Evolutionary conservation across 2,329 filamentous ascomycete genomes (phyloP).

Genomic region (Fusarium udum): DNA sequence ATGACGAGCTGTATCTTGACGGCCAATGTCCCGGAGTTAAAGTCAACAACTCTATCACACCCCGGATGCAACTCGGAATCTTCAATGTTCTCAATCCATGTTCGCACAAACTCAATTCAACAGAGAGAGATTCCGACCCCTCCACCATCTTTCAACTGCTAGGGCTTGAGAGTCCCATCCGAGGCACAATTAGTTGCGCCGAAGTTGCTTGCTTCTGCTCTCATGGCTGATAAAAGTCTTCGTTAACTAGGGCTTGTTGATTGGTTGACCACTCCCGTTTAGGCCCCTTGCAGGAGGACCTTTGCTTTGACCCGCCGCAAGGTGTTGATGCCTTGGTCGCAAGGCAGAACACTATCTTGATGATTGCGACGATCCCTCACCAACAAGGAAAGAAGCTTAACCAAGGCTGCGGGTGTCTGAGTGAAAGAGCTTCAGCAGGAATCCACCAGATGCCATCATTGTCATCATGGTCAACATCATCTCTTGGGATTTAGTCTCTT

Average conservation of each 20-base stretch:
- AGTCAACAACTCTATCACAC: neutral
- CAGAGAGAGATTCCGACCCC: slow-evolving; percentile 1
- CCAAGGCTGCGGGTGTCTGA: slow-evolving; percentile 4
- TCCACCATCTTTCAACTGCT: slow-evolving; percentile 6
- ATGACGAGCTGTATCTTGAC: neutral
- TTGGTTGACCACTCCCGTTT: slow-evolving; percentile 20
- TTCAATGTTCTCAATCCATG: neutral
- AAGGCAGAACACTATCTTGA: slow-evolving; percentile 31
- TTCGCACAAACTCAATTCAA: slow-evolving; percentile 23
- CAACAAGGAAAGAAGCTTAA: slow-evolving; percentile 35
- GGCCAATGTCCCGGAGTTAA: neutral
- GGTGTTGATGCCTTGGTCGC: slow-evolving; percentile 28
- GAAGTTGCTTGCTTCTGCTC: slow-evolving; percentile 24
- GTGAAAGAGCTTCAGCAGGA: slow-evolving; percentile 1
- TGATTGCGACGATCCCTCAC: slow-evolving; percentile 24
- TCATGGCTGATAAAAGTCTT: slow-evolving; percentile 7
- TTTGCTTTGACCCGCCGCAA: slow-evolving; percentile 15
- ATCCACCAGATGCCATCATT: slow-evolving; percentile 32
- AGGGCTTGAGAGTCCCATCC: slow-evolving; percentile 2
- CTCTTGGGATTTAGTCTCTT: slow-evolving; percentile 1
- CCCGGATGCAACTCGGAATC: neutral
- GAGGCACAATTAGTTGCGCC: slow-evolving; percentile 10
- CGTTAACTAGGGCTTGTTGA: slow-evolving; percentile 7
- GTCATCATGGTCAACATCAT: slow-evolving; percentile 22
- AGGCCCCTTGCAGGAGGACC: slow-evolving; percentile 25